Conservation (phyloP, 1,284 basidiomycete genomes). For the Microbotryum lychnidis-dioicae region DNA sequence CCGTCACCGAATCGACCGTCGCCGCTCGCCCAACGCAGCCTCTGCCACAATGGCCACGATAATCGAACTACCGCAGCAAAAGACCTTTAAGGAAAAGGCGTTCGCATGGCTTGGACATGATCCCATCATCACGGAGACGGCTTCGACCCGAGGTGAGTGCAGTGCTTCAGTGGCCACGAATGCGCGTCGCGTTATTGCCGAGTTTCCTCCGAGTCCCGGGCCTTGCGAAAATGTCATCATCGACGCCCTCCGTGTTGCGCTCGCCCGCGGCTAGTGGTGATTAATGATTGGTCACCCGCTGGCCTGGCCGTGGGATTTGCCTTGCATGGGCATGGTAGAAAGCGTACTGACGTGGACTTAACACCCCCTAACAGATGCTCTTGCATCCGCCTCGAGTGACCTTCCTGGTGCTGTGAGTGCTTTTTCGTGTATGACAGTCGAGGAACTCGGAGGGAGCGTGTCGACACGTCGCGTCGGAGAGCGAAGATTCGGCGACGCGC, state of each 20-base stretch:
- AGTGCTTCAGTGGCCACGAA: not conserved
- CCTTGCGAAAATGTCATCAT: too few species aligned
- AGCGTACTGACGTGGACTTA: too few species aligned
- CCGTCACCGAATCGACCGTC: too few species aligned
- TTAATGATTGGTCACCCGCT: too few species aligned
- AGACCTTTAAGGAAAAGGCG: slow-evolving; percentile 1
- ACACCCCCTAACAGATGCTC: too few species aligned
- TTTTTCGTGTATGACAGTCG: not conserved
- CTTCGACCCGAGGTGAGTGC: slow-evolving; percentile 15
- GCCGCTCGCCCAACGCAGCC: too few species aligned
- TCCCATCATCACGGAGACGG: slow-evolving; percentile 14
- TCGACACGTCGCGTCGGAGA: not conserved
- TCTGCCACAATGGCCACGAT: too few species aligned
- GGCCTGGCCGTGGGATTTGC: too few species aligned
- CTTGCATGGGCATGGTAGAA: too few species aligned
- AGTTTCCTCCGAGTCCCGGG: too few species aligned
- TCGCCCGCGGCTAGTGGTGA: not conserved
- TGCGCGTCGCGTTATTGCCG: too few species aligned
- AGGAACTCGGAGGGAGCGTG: slow-evolving; percentile 2
- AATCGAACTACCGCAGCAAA: not conserved
- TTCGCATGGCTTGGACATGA: slow-evolving; percentile 20
- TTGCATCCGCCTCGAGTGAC: not conserved
- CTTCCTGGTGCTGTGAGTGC: not conserved
- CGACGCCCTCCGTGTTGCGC: too few species aligned
- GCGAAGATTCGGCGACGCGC: not conserved